Base-by-base conservation (phyloP, 495 filamentous ascomycete genomes). In the Pyronema omphalodes region DNA sequence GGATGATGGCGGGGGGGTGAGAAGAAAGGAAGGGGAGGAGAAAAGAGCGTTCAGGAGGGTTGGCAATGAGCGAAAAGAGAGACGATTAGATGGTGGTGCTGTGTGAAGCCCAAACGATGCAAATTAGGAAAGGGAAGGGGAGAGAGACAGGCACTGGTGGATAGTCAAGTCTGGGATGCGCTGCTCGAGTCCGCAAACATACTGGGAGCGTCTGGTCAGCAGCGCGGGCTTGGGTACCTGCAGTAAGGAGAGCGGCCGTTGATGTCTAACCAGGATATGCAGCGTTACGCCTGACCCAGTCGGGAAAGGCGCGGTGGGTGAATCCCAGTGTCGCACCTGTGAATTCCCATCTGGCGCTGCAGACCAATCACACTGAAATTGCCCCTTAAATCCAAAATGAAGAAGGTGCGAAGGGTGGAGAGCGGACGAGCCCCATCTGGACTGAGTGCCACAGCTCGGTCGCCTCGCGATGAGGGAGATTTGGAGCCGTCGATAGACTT, bases 1-100 rank as follows among this genome's bases (percentile, higher is more conserved):
- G 58, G 52, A 49, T 54, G 59, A 58, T 35, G 60, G 56, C 34
- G 55, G 56, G 35, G 33, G 1, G 39, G 45, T 49, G 12, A 41
- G 15, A 40, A 17, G 7, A 17, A 17, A 6, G 15, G 6, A 41
- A 6, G 39, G 7, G 7, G 39, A 6, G 39, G 39, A 41, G 39
- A 17, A 41, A 41, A 17, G 11, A 41, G 11, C 11, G 39, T 12
- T 41, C 11, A 41, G 55, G 43, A 57, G 17, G 39, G 11, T 12
- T 12, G 15, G 39, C 15, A 41, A 17, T 12, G 15, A 12, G 15
- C 11, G 39, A 17, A 41, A 41, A 41, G 39, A 17, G 15, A 41
- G 15, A 17, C 11, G 15, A 41, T 17, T 12, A 41, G 23, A 29
- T 29, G 55, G 23, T 29, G 23, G 23, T 29, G 23, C 23, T 29